phyloP scores from a whole-genome alignment of 768 basidiomycete species.

The Rhodocollybia butyracea region DNA sequence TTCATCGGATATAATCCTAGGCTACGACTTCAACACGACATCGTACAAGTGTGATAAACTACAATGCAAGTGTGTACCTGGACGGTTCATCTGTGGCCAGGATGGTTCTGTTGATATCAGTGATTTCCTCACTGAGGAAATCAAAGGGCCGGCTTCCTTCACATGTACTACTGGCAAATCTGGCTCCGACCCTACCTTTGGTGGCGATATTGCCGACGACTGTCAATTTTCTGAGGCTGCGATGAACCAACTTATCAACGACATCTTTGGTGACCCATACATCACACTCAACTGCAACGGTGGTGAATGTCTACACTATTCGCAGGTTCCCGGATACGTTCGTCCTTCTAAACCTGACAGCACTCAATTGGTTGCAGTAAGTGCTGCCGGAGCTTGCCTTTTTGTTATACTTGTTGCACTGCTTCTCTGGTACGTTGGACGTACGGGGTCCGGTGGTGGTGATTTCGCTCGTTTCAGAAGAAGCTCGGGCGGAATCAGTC shows the following conservation, averaged over 20 bases:
- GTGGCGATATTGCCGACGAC: slow-evolving; percentile 31
- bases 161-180: slow-evolving; percentile 56
- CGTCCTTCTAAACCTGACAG: slow-evolving; percentile 82
- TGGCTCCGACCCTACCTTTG: background rate
- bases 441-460: slow-evolving; percentile 57
- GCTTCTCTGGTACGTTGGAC: slow-evolving; percentile 83
- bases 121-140: slow-evolving; percentile 87
- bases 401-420: slow-evolving; percentile 58
- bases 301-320: slow-evolving; percentile 92
- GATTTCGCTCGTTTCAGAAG: slow-evolving; percentile 36
- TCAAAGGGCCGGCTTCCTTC: slow-evolving; percentile 88
- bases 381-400: slow-evolving; percentile 72
- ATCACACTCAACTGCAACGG: slow-evolving; percentile 86
- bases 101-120: slow-evolving; percentile 94
- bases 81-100: slow-evolving; percentile 92
- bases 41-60: slow-evolving; percentile 80
- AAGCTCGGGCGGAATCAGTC: slow-evolving; percentile 48
- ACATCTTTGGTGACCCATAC: slow-evolving; percentile 88
- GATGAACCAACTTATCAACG: slow-evolving; percentile 93
- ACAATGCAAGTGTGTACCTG: slow-evolving; percentile 91
- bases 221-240: slow-evolving; percentile 94
- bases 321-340: slow-evolving; percentile 90
- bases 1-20: slow-evolving; percentile 38
- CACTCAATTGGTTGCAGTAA: slow-evolving; percentile 78
- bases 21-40: slow-evolving; percentile 69